These are phyloP conservation scores for Silene vulgaris DNA, from an alignment of 179 eudicot genomes.

Conservation along the genomic window DNA sequence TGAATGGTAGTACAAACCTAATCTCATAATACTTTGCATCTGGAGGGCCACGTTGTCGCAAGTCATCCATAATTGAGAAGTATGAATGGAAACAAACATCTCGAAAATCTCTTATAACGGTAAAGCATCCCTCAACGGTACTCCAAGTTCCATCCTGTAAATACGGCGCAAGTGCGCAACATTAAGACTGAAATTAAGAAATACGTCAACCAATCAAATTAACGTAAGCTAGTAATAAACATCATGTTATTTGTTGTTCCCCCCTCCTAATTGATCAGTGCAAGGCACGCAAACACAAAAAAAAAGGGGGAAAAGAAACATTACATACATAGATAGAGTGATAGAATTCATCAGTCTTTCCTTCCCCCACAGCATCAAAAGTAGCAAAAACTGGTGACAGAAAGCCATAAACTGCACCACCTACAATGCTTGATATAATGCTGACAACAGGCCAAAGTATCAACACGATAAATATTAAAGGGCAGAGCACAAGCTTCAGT, in stretches of 20 bases:
- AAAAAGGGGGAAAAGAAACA: not conserved
- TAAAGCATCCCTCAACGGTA: constrained; percentile 51
- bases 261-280: not conserved
- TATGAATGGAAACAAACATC: constrained; percentile 83
- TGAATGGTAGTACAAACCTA: constrained; percentile 43
- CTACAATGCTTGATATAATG: constrained; percentile 51
- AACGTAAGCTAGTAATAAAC: not conserved
- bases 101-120: constrained; percentile 53
- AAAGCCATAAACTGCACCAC: constrained; percentile 74
- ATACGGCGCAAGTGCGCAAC: not conserved
- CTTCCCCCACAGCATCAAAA: constrained; percentile 74
- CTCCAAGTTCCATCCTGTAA: constrained; percentile 89
- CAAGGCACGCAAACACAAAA: not conserved
- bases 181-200: constrained; percentile 1
- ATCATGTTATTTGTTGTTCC: not conserved
- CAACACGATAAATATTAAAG: constrained; percentile 37
- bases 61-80: constrained; percentile 72
- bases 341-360: constrained; percentile 52
- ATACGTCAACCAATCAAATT: not conserved
- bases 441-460: constrained; percentile 61
- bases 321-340: constrained; percentile 64
- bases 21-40: constrained; percentile 70
- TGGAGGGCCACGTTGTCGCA: constrained; percentile 48
- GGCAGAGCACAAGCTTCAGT: constrained; percentile 63
- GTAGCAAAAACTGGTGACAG: constrained; percentile 84